Base-by-base conservation (phyloP, 495 filamentous ascomycete genomes). In the Trichocladium uniseriatum region DNA sequence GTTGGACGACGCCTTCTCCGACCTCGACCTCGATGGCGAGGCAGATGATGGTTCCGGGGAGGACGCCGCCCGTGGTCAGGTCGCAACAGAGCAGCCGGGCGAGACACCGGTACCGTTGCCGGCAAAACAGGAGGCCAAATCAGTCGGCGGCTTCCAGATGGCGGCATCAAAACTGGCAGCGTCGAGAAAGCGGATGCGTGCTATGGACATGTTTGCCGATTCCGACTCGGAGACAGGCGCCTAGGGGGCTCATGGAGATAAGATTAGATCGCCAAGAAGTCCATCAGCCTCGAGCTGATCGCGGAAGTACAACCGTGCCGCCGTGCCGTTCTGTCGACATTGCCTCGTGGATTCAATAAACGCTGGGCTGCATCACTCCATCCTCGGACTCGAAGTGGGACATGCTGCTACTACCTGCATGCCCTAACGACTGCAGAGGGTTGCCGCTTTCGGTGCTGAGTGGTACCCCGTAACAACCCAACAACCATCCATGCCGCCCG, bases 131-230 rank as follows among this genome's bases (percentile, higher is more conserved):
- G 60, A 58, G 32, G 29, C 37, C 38, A 61, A 46, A 27, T 34
- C 56, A 9, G 29, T 54, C 10, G 57, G 54, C 7, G 55, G 55
- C 1, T 62, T 67, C 32, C 59, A 57, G 49, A 62, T 61, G 49
- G 49, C 57, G 16, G 45, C 60, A 14, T 54, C 51, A 19, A 62
- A 61, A 20, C 38, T 60, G 5, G 57, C 60, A 43, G 39, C 63
- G 48, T 49, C 65, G 14, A 62, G 52, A 49, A 79, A 77, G 54
- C 79, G 89, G 41, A 86, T 88, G 62, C 87, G 80, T 53, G 90
- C 90, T 4, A 87, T 88, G 59, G 90, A 96, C 60, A 94, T 96
- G 89, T 96, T 95, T 78, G 90, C 86, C 14, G 84, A 79, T 58
- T 74, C 70, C 2, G 72, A 70, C 41, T 74, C 71, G 9, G 70